Percentiles rank a stretch among this genome's conserved stretches.
These are phyloP conservation scores for Verticillium isaacii DNA, from an alignment of 2,329 filamentous ascomycete species.

Conservation along the genomic window DNA sequence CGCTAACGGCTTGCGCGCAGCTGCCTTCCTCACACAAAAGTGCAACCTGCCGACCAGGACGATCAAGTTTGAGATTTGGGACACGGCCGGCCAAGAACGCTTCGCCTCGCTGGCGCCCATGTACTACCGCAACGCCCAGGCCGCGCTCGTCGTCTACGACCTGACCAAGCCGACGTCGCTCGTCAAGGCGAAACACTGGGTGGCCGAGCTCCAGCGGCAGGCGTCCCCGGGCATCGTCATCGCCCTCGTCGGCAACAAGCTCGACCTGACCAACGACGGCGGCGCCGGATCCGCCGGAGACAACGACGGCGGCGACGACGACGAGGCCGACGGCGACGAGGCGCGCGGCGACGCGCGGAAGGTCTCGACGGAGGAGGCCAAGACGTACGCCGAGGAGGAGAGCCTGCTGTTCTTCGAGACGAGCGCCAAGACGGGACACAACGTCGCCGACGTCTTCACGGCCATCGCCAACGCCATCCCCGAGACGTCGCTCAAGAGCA, in stretches of 20 bases:
- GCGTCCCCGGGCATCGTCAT: conserved; percentile 96
- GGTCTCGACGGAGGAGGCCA: conserved; percentile 85
- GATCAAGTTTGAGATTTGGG: conserved; percentile 95
- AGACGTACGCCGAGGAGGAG: conserved; percentile 92
- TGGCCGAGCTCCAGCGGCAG: conserved; percentile 93
- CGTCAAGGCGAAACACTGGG: conserved; percentile 97
- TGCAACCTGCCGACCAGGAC: conserved; percentile 91
- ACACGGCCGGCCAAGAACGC: conserved; percentile 95
- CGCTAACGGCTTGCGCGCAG: conserved; percentile 37
- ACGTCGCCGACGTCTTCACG: conserved; percentile 94
- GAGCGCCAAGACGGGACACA: conserved; percentile 91
- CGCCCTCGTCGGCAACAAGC: conserved; percentile 93
- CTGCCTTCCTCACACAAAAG: conserved; percentile 97
- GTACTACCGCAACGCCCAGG: conserved; percentile 99
- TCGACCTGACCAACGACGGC: conserved; percentile 72
- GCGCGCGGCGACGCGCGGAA: conserved; percentile 74
- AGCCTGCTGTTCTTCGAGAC: conserved; percentile 95
- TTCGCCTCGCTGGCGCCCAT: conserved; percentile 95
- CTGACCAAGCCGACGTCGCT: conserved; percentile 94
- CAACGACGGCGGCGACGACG: conserved; percentile 40
- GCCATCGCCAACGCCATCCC: conserved; percentile 98
- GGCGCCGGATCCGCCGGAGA: conserved; percentile 37
- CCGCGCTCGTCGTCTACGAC: conserved; percentile 96
- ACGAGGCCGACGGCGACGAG: conserved; percentile 50
- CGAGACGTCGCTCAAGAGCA: conserved; percentile 90